Evolutionary conservation across 2,329 filamentous ascomycete genomes (phyloP).

Genomic region (Xylaria digitata): DNA sequence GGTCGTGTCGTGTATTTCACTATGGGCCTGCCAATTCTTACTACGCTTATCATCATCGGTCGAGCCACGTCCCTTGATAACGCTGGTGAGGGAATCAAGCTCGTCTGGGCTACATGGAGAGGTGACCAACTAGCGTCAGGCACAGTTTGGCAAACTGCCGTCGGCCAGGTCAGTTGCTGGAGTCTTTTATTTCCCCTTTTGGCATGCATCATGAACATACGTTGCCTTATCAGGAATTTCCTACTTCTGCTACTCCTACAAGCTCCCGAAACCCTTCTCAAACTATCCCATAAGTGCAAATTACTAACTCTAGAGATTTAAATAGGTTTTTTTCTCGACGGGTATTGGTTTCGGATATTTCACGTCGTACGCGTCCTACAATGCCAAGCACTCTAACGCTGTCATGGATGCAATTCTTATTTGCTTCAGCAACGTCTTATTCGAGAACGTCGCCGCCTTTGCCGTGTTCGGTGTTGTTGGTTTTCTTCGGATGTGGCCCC

Average conservation of each 20-base stretch:
- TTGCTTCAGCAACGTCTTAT: conserved; percentile 65
- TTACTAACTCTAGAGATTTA: too few species aligned
- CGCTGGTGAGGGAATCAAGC: conserved; percentile 62
- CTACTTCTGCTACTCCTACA: too few species aligned
- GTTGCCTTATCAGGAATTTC: too few species aligned
- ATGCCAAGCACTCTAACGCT: conserved; percentile 67
- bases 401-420: conserved; percentile 69
- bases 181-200: too few species aligned
- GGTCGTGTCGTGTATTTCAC: conserved; percentile 70
- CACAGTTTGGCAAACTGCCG: conserved; percentile 68
- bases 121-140: conserved; percentile 62
- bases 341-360: conserved; percentile 70
- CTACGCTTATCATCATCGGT: conserved; percentile 67
- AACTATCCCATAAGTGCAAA: too few species aligned
- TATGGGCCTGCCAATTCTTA: conserved; percentile 69
- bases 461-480: conserved; percentile 68
- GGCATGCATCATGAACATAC: too few species aligned
- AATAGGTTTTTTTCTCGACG: conserved; percentile 68
- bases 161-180: conserved; percentile 70
- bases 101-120: conserved; percentile 61
- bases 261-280: too few species aligned
- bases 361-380: conserved; percentile 69
- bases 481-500: conserved; percentile 53
- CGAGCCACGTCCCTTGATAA: conserved; percentile 65
- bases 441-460: conserved; percentile 64